These are phyloP conservation scores for Fusarium neocosmosporiellum DNA, from an alignment of 2,329 filamentous ascomycete genomes.

Conservation along the genomic window DNA sequence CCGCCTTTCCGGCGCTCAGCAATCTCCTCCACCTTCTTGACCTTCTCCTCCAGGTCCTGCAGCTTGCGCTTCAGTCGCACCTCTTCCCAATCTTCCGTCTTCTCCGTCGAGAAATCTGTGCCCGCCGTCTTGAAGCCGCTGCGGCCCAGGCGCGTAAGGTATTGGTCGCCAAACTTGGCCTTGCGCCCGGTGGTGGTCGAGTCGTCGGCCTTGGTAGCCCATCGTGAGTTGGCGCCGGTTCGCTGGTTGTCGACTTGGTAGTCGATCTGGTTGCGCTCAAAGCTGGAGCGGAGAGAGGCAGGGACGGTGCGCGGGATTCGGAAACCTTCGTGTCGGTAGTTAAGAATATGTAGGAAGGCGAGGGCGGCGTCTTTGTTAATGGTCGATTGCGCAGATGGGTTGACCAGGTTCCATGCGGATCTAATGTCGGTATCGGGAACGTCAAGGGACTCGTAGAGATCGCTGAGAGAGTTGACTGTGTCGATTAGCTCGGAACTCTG, in stretches of 20 bases:
- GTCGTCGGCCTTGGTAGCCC: constrained; percentile 83
- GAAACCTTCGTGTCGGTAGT: constrained; percentile 94
- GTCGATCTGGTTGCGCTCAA: constrained; percentile 96
- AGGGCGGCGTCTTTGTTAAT: constrained; percentile 96
- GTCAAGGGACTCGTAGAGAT: constrained; percentile 85
- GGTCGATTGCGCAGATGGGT: constrained; percentile 82
- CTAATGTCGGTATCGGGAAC: constrained; percentile 83
- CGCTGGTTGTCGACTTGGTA: constrained; percentile 88
- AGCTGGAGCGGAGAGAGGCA: constrained; percentile 88
- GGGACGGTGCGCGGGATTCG: constrained; percentile 93
- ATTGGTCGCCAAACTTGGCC: constrained; percentile 97
- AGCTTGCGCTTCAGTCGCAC: constrained; percentile 94
- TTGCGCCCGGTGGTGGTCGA: constrained; percentile 88
- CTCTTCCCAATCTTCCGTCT: constrained; percentile 97
- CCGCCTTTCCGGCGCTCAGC: constrained; percentile 72
- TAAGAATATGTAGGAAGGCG: constrained; percentile 96
- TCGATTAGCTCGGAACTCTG: constrained; percentile 19
- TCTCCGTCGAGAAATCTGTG: constrained; percentile 88
- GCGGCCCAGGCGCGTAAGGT: constrained; percentile 89
- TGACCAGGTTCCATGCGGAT: constrained; percentile 97
- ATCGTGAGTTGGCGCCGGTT: constrained; percentile 74
- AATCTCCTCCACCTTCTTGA: constrained; percentile 82
- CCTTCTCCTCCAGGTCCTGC: constrained; percentile 87
- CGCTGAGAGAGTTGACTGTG: constrained; percentile 79
- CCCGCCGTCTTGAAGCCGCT: constrained; percentile 83